phyloP scores from a whole-genome alignment of 1,284 basidiomycete species.

The Apiotrichum gamsii region DNA sequence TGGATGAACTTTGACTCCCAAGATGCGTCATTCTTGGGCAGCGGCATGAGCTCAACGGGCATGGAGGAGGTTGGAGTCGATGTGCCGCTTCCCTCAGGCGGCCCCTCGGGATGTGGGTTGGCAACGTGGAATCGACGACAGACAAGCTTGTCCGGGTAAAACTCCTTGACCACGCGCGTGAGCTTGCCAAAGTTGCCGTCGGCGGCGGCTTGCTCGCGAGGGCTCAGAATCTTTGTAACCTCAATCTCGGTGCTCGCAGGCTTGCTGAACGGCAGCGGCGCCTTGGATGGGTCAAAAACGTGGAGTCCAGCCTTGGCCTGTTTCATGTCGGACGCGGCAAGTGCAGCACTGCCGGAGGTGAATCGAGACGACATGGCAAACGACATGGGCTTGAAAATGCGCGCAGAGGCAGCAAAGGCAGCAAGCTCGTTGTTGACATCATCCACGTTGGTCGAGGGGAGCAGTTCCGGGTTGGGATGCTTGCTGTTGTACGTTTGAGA shows the following conservation, averaged over 20 bases:
- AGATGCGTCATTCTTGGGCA: constrained; percentile 33
- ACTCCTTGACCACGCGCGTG: constrained; percentile 66
- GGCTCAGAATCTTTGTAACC: constrained; percentile 54
- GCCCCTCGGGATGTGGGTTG: constrained; percentile 62
- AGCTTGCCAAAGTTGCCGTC: constrained; percentile 81
- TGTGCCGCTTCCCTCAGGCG: constrained; percentile 18
- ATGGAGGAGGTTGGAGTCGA: constrained; percentile 8
- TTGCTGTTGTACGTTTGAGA: constrained; percentile 57
- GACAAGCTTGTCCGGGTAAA: constrained; percentile 73
- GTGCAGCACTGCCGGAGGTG: constrained; percentile 62
- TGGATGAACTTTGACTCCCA: constrained; percentile 42
- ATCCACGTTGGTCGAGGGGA: constrained; percentile 57
- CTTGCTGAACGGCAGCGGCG: constrained; percentile 23
- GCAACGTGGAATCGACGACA: constrained; percentile 94
- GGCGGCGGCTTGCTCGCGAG: constrained; percentile 70
- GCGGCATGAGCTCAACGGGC: not conserved
- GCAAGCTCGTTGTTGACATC: constrained; percentile 73
- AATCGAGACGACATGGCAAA: constrained; percentile 91
- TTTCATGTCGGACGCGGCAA: constrained; percentile 51
- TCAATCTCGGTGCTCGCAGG: constrained; percentile 47
- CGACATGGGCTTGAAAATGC: constrained; percentile 84
- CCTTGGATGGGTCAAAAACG: constrained; percentile 51
- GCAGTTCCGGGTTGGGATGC: constrained; percentile 51
- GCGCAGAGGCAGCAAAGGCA: constrained; percentile 79
- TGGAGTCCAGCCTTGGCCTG: constrained; percentile 66